phyloP scores from a whole-genome alignment of 345 rosid species.

The Abelmoschus esculentus region DNA sequence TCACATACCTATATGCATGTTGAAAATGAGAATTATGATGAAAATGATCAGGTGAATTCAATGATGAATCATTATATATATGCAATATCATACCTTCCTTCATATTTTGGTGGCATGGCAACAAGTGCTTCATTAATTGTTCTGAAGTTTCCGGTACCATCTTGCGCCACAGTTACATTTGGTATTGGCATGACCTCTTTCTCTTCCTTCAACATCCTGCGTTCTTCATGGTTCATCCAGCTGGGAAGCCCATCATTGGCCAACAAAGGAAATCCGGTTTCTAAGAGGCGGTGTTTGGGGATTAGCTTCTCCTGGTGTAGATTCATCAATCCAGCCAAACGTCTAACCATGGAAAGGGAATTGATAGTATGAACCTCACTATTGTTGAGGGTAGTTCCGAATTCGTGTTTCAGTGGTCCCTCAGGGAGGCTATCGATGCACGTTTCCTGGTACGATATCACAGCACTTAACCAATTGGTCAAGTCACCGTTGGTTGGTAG shows the following conservation, averaged over 20 bases:
- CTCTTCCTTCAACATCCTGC: slow-evolving; percentile 42
- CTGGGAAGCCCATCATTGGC: slow-evolving; percentile 34
- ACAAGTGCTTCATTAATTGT: slow-evolving; percentile 55
- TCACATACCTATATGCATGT: slow-evolving; percentile 52
- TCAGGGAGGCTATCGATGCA: slow-evolving; percentile 81
- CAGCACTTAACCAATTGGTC: slow-evolving; percentile 73
- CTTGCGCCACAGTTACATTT: slow-evolving; percentile 62
- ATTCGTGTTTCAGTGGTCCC: slow-evolving; percentile 42
- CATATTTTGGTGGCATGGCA: slow-evolving; percentile 46
- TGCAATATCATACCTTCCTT: slow-evolving; percentile 40
- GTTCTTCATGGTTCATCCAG: slow-evolving; percentile 55
- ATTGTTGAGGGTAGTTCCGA: slow-evolving; percentile 35
- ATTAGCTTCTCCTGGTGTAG: too few species aligned
- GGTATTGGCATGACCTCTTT: slow-evolving; percentile 17
- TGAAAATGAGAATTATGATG: background rate
- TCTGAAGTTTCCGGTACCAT: slow-evolving; percentile 68
- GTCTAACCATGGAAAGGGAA: slow-evolving; percentile 53
- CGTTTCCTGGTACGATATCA: slow-evolving; percentile 64
- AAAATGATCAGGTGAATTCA: background rate
- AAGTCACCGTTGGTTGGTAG: slow-evolving; percentile 26
- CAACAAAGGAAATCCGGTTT: slow-evolving; percentile 5
- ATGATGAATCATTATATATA: background rate
- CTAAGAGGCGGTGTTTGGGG: slow-evolving; percentile 36
- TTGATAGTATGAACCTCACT: slow-evolving; percentile 57
- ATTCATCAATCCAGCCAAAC: slow-evolving; percentile 18